Conservation (phyloP, 164 flowering plant genomes). For the Chimonanthus praecox region DNA sequence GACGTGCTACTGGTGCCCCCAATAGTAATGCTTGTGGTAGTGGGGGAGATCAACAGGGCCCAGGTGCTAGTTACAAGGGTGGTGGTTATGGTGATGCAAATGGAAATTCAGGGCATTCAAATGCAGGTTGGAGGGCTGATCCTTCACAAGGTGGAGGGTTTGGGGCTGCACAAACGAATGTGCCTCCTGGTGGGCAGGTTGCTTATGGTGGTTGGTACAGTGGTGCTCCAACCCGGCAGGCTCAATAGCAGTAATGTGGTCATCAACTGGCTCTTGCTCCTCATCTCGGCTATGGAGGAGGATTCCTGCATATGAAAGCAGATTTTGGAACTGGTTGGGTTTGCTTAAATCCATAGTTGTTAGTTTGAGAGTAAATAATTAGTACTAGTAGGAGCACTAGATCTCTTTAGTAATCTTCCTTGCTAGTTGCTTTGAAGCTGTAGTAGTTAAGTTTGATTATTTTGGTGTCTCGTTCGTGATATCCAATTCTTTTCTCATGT, state of each 20-base stretch:
- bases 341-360: constrained; percentile 40
- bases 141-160: constrained; percentile 60
- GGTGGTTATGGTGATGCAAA: constrained; percentile 59
- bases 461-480: constrained; percentile 23
- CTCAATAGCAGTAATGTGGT: constrained; percentile 47
- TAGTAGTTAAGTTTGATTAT: constrained; percentile 41
- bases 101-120: constrained; percentile 55
- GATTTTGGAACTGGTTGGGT: constrained; percentile 49
- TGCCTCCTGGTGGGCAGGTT: constrained; percentile 46
- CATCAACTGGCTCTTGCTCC: constrained; percentile 6
- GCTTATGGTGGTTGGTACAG: constrained; percentile 68
- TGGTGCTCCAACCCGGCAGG: constrained; percentile 52
- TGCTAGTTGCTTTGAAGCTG: constrained; percentile 16
- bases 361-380: constrained; percentile 39
- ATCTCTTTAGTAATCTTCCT: constrained; percentile 16
- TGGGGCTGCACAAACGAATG: constrained; percentile 40
- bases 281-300: constrained; percentile 2
- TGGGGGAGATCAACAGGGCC: constrained; percentile 34
- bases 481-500: constrained; percentile 19
- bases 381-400: constrained; percentile 34
- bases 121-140: constrained; percentile 55
- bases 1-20: constrained; percentile 46
- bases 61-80: constrained; percentile 56
- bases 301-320: constrained; percentile 22
- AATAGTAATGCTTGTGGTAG: constrained; percentile 40